Evolutionary conservation across 2,329 filamentous ascomycete species (phyloP), one percentile per base, ranked within the genome.

Genomic region (Rhytidhysteron rufulum): DNA sequence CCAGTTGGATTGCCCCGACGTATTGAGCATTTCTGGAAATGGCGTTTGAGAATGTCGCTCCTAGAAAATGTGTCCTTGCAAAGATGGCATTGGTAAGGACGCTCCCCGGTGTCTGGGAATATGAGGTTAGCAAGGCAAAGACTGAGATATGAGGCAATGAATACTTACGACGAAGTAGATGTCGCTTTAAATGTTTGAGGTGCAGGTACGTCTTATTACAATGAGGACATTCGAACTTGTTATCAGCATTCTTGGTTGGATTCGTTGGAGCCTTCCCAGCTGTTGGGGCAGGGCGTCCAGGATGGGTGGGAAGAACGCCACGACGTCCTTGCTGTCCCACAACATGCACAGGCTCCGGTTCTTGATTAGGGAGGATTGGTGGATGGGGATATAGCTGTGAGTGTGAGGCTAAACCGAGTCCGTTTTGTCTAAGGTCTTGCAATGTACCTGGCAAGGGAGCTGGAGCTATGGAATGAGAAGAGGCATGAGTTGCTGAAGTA

Each of bases 11-110:
- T 97, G 43, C 93, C 93, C 63, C 93, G 85, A 58, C 93, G 84
- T 51, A 96, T 88, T 29, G 93, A 96, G 73, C 93, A 98, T 75
- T 98, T 98, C 69, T 96, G 90, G 71, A 97, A 98, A 72, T 98
- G 93, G 51, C 93, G 88, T 77, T 98, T 98, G 58, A 98, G 74
- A 51, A 98, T 97, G 64, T 98, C 93, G 76, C 89, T 95, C 66
- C 93, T 85, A 35, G 88, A 95, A 70, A 98, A 98, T 24, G 90
- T 97, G 69, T 97, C 93, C 67, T 93, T 89, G 76, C 93, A 98
- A 37, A 98, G 77, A 51, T 95, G 88, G 71, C 93, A 98, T 82
- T 94, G 94, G 73, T 98, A 98, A 42, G 93, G 93, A 52, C 93
- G 88, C 67, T 97, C 91, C 60, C 93, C 93, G 47, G 93, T 97